Conservation (phyloP, 2,329 filamentous ascomycete species). For the Colletotrichum agaves region DNA sequence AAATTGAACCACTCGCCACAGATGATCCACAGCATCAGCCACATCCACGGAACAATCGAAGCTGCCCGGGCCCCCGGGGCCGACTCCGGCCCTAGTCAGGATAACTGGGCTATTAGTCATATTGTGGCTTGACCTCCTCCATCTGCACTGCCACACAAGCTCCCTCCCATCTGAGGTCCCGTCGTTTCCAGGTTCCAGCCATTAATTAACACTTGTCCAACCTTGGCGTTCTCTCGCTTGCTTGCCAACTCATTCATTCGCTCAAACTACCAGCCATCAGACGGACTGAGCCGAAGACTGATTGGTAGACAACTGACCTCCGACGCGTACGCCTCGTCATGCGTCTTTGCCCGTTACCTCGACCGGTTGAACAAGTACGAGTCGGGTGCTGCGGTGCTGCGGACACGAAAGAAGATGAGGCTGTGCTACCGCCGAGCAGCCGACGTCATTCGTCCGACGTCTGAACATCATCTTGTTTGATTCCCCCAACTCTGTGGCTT, state of each 20-base stretch:
- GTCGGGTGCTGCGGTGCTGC: not conserved
- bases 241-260: not conserved
- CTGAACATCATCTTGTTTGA: not conserved
- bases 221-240: not conserved
- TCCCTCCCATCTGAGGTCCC: too few species aligned
- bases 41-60: not conserved
- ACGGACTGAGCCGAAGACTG: conserved; percentile 4
- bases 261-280: not conserved
- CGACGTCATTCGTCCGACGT: conserved; percentile 37
- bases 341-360: not conserved
- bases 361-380: not conserved
- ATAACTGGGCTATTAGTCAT: not conserved
- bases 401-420: conserved; percentile 19
- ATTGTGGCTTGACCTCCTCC: not conserved
- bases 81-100: too few species aligned
- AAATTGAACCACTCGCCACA: not conserved
- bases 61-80: too few species aligned
- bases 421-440: conserved; percentile 26
- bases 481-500: conserved; percentile 15
- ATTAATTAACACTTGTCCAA: too few species aligned
- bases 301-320: conserved; percentile 24
- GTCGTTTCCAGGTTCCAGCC: too few species aligned
- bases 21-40: not conserved
- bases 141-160: conserved; percentile 5
- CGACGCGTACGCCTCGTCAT: conserved; percentile 36